Evolutionary conservation across 2,329 filamentous ascomycete species (phyloP), one percentile per base, ranked within the genome.

Genomic region (Xylariales sp.): DNA sequence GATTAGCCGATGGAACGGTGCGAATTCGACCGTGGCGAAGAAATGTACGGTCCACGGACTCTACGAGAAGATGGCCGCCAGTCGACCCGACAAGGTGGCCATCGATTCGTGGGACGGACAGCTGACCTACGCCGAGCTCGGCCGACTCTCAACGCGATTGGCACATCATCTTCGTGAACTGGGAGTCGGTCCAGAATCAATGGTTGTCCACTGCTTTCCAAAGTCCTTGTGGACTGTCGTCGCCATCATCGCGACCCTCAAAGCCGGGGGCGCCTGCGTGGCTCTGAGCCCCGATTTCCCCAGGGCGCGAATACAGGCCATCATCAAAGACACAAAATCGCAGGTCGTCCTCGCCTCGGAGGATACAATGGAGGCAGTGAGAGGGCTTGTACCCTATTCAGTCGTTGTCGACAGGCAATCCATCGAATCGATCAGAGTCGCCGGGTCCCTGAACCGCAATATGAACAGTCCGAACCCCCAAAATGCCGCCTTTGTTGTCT

Each of bases 221-320:
- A 65, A 64, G 46, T 62, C 59, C 4, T 48, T 47, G 25, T 65
- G 57, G 58, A 51, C 51, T 2, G 43, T 57, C 4, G 51, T 64
- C 11, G 55, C 58, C 0, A 59, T 62, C 42, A 41, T 66, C 11
- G 59, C 52, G 1, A 54, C 63, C 3, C 42, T 65, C 21, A 65
- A 64, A 31, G 56, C 61, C 14, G 62, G 61, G 3, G 56, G 49
- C 3, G 56, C 56, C 0, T 62, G 53, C 39, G 50, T 58, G 12
- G 57, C 61, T 0, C 40, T 71, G 0, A 65, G 69, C 19, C 59
- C 65, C 8, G 56, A 59, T 5, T 47, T 64, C 0, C 60, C 59
- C 0, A 44, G 58, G 3, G 55, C 56, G 6, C 58, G 66, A 6
- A 51, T 69, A n/a, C 55, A 56, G 5, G 55, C 54, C 25, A 61